Evolutionary conservation across 2,329 filamentous ascomycete species (phyloP).

Genomic region (Grosmannia serpens): DNA sequence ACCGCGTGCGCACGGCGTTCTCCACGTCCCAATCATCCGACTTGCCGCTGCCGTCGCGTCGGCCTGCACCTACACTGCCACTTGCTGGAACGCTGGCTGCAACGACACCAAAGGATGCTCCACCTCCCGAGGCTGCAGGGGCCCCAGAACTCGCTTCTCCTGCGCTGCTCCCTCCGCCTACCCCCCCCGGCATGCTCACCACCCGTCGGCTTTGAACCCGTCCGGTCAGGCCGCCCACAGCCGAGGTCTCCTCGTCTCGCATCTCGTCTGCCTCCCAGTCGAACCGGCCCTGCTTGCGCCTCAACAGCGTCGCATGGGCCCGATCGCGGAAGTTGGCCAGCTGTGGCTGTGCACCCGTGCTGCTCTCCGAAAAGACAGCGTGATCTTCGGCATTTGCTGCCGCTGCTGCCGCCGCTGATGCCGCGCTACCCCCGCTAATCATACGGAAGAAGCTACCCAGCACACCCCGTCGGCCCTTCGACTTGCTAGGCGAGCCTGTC

Average conservation of each 20-base stretch:
- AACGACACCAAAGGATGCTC: neutral
- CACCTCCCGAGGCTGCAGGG: neutral
- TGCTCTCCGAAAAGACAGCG: neutral
- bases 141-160: neutral
- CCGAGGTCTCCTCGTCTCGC: conserved; percentile 28
- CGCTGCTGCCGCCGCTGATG: neutral
- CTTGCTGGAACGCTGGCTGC: conserved; percentile 31
- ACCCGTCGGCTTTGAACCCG: neutral
- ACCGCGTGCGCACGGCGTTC: conserved; percentile 54
- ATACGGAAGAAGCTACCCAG: conserved; percentile 57
- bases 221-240: conserved; percentile 7
- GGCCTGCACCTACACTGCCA: conserved; percentile 8
- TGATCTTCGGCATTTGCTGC: neutral
- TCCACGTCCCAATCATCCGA: conserved; percentile 65
- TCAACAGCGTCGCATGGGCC: conserved; percentile 30
- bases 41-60: conserved; percentile 12
- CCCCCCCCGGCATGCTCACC: neutral
- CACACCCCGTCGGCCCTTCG: conserved; percentile 48
- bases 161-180: neutral
- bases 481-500: conserved; percentile 44
- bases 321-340: conserved; percentile 21
- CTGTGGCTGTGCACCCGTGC: conserved; percentile 13
- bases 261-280: conserved; percentile 47
- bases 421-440: conserved; percentile 29
- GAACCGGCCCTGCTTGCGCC: conserved; percentile 42